Percentiles rank a stretch among this genome's conserved stretches.
phyloP scores from a whole-genome alignment of 768 basidiomycete species.

The Rhizopogon salebrosus region DNA sequence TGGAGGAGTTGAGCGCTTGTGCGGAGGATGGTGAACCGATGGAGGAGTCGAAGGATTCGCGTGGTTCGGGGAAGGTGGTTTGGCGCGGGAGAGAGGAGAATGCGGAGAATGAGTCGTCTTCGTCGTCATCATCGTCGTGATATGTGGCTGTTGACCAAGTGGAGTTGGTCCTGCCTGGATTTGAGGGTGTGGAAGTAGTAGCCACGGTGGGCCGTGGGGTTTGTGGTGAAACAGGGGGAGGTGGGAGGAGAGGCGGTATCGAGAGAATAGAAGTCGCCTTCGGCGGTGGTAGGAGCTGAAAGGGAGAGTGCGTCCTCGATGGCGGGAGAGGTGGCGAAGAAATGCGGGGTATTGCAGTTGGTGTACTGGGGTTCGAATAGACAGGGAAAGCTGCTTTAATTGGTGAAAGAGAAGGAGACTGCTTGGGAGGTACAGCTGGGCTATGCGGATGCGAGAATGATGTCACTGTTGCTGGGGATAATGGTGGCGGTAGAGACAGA shows the following conservation, averaged over 20 bases:
- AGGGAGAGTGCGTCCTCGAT: conserved; percentile 14
- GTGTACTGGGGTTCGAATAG: conserved; percentile 5
- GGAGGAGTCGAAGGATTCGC: conserved; percentile 15
- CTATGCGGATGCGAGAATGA: conserved; percentile 12
- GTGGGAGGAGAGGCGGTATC: conserved; percentile 23
- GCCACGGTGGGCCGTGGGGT: conserved; percentile 22
- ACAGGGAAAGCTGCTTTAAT: background rate
- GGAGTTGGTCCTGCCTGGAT: background rate
- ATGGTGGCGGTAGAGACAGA: conserved; percentile 16
- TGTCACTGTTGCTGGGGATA: conserved; percentile 27
- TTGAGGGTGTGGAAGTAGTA: conserved; percentile 6
- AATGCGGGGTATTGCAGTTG: conserved; percentile 10
- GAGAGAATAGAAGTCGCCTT: conserved; percentile 18
- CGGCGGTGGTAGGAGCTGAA: conserved; percentile 19
- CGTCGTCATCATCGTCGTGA: conserved; percentile 24
- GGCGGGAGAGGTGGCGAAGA: conserved; percentile 15
- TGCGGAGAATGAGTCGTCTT: conserved; percentile 52
- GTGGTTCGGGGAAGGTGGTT: background rate
- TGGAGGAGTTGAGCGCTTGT: conserved; percentile 13
- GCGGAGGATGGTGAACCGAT: conserved; percentile 15
- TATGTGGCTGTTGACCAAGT: background rate
- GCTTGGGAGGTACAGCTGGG: conserved; percentile 7
- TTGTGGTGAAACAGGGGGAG: conserved; percentile 26
- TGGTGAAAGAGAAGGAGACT: background rate
- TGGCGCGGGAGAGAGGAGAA: conserved; percentile 31